Percentiles rank a stretch among this genome's conserved stretches.
Evolutionary conservation across 768 basidiomycete genomes (phyloP).

Genomic region (Phanerochaete sordida): DNA sequence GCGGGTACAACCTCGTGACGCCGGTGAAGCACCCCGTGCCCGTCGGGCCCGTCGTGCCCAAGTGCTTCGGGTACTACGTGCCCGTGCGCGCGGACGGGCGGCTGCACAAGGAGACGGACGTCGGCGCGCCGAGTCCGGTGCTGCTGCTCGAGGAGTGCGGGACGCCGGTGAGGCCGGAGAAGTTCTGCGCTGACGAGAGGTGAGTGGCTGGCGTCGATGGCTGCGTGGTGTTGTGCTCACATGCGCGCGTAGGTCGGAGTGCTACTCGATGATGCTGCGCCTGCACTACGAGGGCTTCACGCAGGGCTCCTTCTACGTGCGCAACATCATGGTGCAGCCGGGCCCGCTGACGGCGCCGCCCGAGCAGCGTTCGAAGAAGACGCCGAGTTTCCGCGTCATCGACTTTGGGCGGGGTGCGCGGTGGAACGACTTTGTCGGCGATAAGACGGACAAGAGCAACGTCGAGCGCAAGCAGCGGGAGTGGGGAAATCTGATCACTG

Average conservation of each 20-base stretch:
- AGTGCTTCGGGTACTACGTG: conserved; percentile 61
- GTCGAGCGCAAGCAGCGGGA: not conserved
- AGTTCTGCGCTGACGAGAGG: conserved; percentile 17
- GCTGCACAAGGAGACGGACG: conserved; percentile 7
- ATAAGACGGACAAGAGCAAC: not conserved
- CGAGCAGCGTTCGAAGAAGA: conserved; percentile 18
- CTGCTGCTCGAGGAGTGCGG: conserved; percentile 48
- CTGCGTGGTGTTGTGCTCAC: not conserved
- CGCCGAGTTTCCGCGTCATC: conserved; percentile 41
- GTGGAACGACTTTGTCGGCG: not conserved
- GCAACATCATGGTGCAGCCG: conserved; percentile 41
- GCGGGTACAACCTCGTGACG: conserved; percentile 41
- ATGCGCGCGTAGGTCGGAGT: conserved; percentile 10
- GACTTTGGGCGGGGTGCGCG: conserved; percentile 39
- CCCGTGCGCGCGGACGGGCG: conserved; percentile 17
- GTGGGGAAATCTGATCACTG: not conserved
- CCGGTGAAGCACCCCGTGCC: conserved; percentile 44
- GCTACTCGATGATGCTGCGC: conserved; percentile 31
- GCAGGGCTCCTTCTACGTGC: conserved; percentile 36
- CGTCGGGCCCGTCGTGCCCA: conserved; percentile 50
- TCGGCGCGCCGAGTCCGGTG: conserved; percentile 29
- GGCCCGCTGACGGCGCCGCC: conserved; percentile 36
- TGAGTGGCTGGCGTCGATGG: not conserved
- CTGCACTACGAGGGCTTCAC: conserved; percentile 36
- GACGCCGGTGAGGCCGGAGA: conserved; percentile 19